phyloP scores from a whole-genome alignment of 2,329 filamentous ascomycete genomes.

The Lecanicillium sp. region DNA sequence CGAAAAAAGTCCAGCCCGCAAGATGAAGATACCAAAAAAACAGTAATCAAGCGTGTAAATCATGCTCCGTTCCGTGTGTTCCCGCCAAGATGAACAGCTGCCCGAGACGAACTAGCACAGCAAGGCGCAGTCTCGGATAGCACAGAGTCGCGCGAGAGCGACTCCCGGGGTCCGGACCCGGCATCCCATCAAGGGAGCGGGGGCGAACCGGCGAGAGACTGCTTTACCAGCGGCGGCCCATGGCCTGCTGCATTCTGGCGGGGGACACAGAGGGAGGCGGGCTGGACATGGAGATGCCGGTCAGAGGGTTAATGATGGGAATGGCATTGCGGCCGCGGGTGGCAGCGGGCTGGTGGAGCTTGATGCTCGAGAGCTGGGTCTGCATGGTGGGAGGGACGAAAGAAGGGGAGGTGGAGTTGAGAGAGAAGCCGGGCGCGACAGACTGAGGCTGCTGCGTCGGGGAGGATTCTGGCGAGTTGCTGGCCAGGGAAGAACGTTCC shows the following conservation, averaged over 20 bases:
- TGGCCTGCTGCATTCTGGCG: constrained; percentile 49
- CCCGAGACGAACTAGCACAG: constrained; percentile 1
- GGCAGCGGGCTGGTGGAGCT: constrained; percentile 84
- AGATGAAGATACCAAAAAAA: constrained; percentile 33
- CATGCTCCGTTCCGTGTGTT: constrained; percentile 28
- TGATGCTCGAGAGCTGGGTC: constrained; percentile 58
- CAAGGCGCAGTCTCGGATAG: constrained; percentile 9
- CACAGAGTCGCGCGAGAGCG: constrained; percentile 10
- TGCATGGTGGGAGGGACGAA: constrained; percentile 61
- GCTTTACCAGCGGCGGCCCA: constrained; percentile 47
- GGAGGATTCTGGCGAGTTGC: constrained; percentile 86
- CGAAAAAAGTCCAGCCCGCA: constrained; percentile 25
- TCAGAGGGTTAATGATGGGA: constrained; percentile 93
- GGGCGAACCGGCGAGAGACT: constrained; percentile 10
- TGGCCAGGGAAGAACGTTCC: constrained; percentile 90
- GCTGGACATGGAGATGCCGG: constrained; percentile 80
- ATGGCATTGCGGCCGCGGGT: constrained; percentile 91
- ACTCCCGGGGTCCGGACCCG: constrained; percentile 24
- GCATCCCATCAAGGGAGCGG: constrained; percentile 24
- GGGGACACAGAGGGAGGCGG: constrained; percentile 69
- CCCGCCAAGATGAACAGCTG: constrained; percentile 42
- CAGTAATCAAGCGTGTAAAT: constrained; percentile 19
- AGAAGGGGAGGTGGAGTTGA: constrained; percentile 58
- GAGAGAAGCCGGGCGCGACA: constrained; percentile 68
- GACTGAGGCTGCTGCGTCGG: constrained; percentile 82